Evolutionary conservation across 1,139 yeast species (phyloP).

Genomic region (Zygotorulaspora mrakii): DNA sequence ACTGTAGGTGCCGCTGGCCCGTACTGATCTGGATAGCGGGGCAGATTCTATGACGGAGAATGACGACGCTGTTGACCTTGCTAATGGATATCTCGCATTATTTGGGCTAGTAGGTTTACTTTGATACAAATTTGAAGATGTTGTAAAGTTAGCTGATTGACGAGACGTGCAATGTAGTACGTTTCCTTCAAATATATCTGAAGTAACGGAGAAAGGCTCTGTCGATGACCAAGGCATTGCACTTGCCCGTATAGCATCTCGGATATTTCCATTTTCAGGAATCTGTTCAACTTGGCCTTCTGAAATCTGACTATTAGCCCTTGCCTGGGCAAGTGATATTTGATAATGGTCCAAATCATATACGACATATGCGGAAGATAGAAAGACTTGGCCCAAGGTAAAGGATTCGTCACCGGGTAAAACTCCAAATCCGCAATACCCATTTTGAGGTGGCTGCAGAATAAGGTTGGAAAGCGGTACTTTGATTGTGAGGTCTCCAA

Average conservation of each 20-base stretch:
- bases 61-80: background rate
- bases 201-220: constrained; percentile 16
- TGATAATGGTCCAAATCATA: constrained; percentile 66
- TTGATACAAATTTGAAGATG: background rate
- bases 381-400: constrained; percentile 67
- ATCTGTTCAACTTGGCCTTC: constrained; percentile 13
- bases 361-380: constrained; percentile 71
- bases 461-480: constrained; percentile 47
- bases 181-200: constrained; percentile 10
- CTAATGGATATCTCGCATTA: background rate
- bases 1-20: too few relatives aligned
- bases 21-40: too few relatives aligned
- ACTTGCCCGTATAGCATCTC: constrained; percentile 19
- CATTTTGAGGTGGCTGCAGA: constrained; percentile 18
- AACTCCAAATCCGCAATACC: constrained; percentile 40
- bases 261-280: constrained; percentile 21
- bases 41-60: too few relatives aligned
- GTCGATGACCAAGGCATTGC: constrained; percentile 23
- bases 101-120: background rate
- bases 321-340: constrained; percentile 64
- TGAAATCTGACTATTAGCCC: constrained; percentile 27
- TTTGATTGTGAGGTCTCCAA: constrained; percentile 50
- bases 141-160: background rate
- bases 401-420: constrained; percentile 34
- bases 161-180: constrained; percentile 1